phyloP scores from a whole-genome alignment of 2,329 filamentous ascomycete genomes.

The Aspergillus uvarum region DNA sequence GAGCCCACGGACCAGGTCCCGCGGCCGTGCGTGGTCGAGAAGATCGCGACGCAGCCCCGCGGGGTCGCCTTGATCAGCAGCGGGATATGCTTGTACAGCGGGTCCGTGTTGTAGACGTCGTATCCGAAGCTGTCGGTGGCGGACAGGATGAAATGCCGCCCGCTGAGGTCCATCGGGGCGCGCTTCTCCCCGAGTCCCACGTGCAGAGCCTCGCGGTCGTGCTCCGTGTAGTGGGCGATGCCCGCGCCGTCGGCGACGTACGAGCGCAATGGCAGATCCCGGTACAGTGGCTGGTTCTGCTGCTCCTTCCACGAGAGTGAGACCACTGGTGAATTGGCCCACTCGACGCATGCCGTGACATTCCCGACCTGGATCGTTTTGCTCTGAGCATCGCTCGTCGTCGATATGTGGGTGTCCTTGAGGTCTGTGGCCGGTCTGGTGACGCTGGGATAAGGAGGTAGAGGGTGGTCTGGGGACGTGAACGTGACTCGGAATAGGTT shows the following conservation, averaged over 20 bases:
- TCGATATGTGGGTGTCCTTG: constrained; percentile 29
- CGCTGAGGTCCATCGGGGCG: constrained; percentile 70
- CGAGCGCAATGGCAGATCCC: constrained; percentile 64
- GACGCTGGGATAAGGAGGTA: constrained; percentile 65
- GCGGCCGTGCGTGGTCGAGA: constrained; percentile 65
- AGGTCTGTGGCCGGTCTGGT: constrained; percentile 45
- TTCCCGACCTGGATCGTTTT: constrained; percentile 50
- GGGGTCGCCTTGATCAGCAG: constrained; percentile 68
- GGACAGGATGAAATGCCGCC: constrained; percentile 64
- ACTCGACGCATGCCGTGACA: constrained; percentile 59
- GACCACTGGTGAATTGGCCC: constrained; percentile 58
- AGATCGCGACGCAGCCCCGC: constrained; percentile 63
- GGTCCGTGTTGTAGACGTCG: constrained; percentile 68
- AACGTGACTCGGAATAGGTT: constrained; percentile 70
- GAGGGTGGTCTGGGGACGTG: constrained; percentile 59
- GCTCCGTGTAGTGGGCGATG: constrained; percentile 64
- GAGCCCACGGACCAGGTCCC: constrained; percentile 67
- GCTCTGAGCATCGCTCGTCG: constrained; percentile 34
- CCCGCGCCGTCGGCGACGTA: constrained; percentile 64
- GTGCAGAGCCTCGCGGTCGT: constrained; percentile 63
- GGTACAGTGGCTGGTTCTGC: constrained; percentile 55
- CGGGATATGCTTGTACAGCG: constrained; percentile 74
- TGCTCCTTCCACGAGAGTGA: constrained; percentile 53
- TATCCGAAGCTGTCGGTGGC: constrained; percentile 74
- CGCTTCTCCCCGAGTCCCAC: constrained; percentile 71